These are phyloP conservation scores for Trebouxia gelatinosa DNA, from an alignment of 163 green algal species.

Conservation along the genomic window DNA sequence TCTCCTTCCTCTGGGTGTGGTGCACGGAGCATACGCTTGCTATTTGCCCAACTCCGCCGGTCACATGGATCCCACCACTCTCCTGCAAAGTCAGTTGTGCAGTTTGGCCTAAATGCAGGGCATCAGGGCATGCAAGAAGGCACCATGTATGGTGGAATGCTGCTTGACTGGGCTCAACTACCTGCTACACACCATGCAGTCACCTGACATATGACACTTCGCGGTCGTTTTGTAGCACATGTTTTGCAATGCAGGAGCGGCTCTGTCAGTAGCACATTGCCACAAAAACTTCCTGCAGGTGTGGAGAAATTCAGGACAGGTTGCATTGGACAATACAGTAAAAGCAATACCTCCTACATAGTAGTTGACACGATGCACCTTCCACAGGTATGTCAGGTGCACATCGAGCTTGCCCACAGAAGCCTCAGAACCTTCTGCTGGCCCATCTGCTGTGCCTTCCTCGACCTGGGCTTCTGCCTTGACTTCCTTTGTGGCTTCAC, in stretches of 20 bases:
- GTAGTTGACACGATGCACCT: conserved; percentile 91
- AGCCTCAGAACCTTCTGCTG: conserved; percentile 10
- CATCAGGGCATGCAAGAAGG: no score
- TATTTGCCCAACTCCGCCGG: neutral
- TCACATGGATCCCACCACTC: conserved; percentile 29
- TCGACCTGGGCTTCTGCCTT: conserved; percentile 36
- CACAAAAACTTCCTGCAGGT: no score
- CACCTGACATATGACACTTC: no score
- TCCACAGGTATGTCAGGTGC: conserved; percentile 89
- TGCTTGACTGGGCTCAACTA: no score
- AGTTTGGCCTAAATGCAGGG: no score
- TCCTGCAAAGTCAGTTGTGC: conserved; percentile 6
- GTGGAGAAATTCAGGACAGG: no score
- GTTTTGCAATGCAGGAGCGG: no score
- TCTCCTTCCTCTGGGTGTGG: conserved; percentile 45
- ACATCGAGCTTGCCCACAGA: conserved; percentile 67
- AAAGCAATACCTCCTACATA: conserved; percentile 60
- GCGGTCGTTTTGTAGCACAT: no score
- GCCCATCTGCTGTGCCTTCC: conserved; percentile 9
- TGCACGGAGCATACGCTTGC: conserved; percentile 54
- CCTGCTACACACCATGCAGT: no score
- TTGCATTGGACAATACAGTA: no score
- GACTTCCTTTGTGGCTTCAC: neutral
- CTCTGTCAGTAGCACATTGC: no score
- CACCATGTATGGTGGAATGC: no score